phyloP scores from a whole-genome alignment of 257 asterid genomes.

The Pogostemon cablin region DNA sequence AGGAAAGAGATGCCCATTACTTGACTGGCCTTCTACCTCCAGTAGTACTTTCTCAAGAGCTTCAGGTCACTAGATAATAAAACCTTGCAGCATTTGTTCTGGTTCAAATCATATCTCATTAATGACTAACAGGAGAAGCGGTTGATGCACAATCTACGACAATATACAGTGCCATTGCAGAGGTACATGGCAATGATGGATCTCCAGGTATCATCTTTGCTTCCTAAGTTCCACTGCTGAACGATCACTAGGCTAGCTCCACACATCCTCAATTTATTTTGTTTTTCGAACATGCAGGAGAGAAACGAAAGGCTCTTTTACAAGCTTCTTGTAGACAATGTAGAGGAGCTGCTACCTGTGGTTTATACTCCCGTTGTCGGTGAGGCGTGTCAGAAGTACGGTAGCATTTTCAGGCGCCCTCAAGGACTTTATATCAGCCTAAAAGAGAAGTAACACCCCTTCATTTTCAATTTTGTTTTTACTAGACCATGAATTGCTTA shows the following conservation, averaged over 20 bases:
- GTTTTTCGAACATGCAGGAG: constrained; percentile 53
- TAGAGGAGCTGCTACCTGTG: constrained; percentile 90
- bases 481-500: background rate
- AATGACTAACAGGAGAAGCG: constrained; percentile 57
- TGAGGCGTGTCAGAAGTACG: constrained; percentile 96
- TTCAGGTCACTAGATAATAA: constrained; percentile 58
- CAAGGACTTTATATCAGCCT: constrained; percentile 95
- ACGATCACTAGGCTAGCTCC: background rate
- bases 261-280: background rate
- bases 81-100: background rate
- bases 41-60: constrained; percentile 65
- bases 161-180: constrained; percentile 76
- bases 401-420: constrained; percentile 89
- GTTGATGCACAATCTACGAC: constrained; percentile 74
- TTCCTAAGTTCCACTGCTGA: background rate
- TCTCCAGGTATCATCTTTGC: constrained; percentile 66
- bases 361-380: constrained; percentile 94
- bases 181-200: constrained; percentile 96
- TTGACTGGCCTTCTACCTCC: constrained; percentile 94
- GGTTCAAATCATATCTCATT: background rate
- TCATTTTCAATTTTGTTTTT: background rate
- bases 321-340: constrained; percentile 87
- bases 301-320: constrained; percentile 86
- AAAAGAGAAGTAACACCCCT: constrained; percentile 64
- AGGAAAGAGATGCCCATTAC: constrained; percentile 89